These are phyloP conservation scores for Ilex asprella DNA, from an alignment of 257 asterid genomes.

Conservation along the genomic window DNA sequence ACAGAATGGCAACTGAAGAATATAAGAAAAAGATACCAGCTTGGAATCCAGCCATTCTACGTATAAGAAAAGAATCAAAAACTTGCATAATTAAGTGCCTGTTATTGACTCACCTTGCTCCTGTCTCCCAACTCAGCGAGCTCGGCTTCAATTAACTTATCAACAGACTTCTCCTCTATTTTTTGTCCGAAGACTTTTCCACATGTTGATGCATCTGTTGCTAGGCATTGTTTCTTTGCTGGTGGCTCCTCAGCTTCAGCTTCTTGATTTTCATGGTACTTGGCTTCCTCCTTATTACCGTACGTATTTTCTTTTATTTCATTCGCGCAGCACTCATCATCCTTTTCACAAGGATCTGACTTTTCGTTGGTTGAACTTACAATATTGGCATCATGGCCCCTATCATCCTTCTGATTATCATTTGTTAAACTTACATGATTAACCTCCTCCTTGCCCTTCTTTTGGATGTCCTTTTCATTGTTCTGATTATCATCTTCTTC, in stretches of 20 bases:
- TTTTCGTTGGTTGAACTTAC: slow-evolving; percentile 8
- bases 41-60: not conserved
- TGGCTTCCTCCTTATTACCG: slow-evolving; percentile 22
- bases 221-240: slow-evolving; percentile 51
- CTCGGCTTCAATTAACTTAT: slow-evolving; percentile 79
- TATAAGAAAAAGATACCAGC: not conserved
- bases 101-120: slow-evolving; percentile 56
- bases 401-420: slow-evolving; percentile 15
- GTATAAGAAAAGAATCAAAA: too few relatives aligned
- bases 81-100: not conserved
- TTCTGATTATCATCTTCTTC: slow-evolving; percentile 11
- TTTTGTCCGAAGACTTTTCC: slow-evolving; percentile 23
- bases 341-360: slow-evolving; percentile 27
- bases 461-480: slow-evolving; percentile 9
- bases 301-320: slow-evolving; percentile 27
- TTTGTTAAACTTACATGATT: not conserved
- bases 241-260: slow-evolving; percentile 52
- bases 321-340: slow-evolving; percentile 23
- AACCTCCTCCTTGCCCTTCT: slow-evolving; percentile 18
- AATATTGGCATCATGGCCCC: slow-evolving; percentile 19
- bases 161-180: slow-evolving; percentile 59
- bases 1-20: too few relatives aligned
- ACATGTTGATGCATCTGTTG: slow-evolving; percentile 21
- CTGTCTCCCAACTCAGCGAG: slow-evolving; percentile 82
- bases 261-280: slow-evolving; percentile 30